Evolutionary conservation across 306 rosid genomes (phyloP).

Genomic region (Prinsepia uniflora): DNA sequence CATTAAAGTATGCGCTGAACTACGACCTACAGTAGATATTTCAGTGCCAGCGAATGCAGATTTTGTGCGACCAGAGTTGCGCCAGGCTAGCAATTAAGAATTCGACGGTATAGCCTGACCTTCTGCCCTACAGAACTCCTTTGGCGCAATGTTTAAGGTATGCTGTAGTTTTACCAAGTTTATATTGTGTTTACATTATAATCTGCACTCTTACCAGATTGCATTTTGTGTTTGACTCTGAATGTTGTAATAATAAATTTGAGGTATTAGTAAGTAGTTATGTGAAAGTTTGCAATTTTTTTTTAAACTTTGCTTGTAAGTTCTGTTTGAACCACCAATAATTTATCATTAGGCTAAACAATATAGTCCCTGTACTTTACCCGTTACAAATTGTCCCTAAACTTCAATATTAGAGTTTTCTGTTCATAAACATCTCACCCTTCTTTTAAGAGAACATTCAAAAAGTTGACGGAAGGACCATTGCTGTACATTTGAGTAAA

Average conservation of each 20-base stretch:
- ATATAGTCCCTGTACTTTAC: too few species aligned
- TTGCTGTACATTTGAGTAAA: too few species aligned
- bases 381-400: too few species aligned
- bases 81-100: constrained; percentile 49
- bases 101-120: background rate
- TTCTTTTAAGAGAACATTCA: too few species aligned
- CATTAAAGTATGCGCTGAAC: constrained; percentile 77
- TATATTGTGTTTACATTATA: background rate
- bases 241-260: background rate
- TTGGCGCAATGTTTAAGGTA: background rate
- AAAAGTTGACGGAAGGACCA: too few species aligned
- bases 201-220: background rate
- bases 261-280: background rate
- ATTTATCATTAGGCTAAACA: too few species aligned
- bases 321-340: constrained; percentile 20
- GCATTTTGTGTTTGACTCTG: constrained; percentile 3
- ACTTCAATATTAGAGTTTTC: too few species aligned
- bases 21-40: constrained; percentile 91
- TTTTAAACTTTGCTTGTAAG: constrained; percentile 31
- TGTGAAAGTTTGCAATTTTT: constrained; percentile 40
- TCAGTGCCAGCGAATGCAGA: constrained; percentile 88
- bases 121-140: background rate
- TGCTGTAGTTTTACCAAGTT: background rate
- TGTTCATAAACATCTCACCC: too few species aligned
- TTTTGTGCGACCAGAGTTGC: constrained; percentile 95